These are phyloP conservation scores for Haplosporangium gracile DNA, from an alignment of 192 early-diverging fungal species.

Conservation along the genomic window DNA sequence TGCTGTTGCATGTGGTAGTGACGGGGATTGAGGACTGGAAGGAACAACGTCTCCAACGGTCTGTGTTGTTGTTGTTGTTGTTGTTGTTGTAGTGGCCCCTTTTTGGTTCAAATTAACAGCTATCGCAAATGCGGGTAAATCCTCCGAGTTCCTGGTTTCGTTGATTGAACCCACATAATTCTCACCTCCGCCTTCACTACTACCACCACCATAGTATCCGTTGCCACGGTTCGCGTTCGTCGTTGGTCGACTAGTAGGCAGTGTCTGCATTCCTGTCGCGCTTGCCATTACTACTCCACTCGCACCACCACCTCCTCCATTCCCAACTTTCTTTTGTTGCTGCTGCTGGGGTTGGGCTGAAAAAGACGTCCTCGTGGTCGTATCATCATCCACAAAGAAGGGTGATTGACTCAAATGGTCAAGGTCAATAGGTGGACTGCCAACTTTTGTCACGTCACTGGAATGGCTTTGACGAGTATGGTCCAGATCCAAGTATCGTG, in stretches of 20 bases:
- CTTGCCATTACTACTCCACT: not conserved
- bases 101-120: not conserved
- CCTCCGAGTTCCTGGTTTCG: not conserved
- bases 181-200: not conserved
- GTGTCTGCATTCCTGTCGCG: not conserved
- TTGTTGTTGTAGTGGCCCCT: not conserved
- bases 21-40: not conserved
- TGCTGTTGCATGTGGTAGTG: not conserved
- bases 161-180: not conserved
- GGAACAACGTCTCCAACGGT: not conserved
- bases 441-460: slow-evolving; percentile 9
- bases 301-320: not conserved
- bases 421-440: not conserved
- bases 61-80: not conserved
- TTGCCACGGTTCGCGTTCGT: not conserved
- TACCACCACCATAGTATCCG: not conserved
- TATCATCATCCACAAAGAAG: not conserved
- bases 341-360: not conserved
- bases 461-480: slow-evolving; percentile 7
- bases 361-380: too few species aligned
- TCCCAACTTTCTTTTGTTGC: not conserved
- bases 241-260: not conserved
- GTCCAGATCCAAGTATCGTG: not conserved
- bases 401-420: not conserved
- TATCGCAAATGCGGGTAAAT: not conserved